Conservation (phyloP, 345 rosid genomes). For the Lepidium didymum region DNA sequence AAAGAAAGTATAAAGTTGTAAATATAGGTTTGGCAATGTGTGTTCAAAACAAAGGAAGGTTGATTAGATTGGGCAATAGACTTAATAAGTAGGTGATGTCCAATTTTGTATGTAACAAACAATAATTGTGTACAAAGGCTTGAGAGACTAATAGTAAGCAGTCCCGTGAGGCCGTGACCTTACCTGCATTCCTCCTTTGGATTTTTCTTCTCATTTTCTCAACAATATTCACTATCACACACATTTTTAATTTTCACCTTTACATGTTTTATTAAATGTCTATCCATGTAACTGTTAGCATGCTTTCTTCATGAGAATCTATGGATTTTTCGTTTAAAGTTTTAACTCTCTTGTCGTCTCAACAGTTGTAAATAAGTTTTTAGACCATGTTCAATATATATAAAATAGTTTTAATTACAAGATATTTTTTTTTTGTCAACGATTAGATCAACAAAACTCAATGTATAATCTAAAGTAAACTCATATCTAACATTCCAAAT, state of each 20-base stretch:
- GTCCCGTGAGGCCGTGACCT: not conserved
- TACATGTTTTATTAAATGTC: not conserved
- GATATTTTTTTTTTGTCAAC: too few species aligned
- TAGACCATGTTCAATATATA: too few species aligned
- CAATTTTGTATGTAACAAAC: not conserved
- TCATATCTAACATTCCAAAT: too few species aligned
- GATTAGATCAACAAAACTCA: too few species aligned
- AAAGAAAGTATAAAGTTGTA: not conserved
- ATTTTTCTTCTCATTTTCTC: not conserved
- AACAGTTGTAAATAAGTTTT: too few species aligned
- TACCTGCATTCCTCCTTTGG: slow-evolving; percentile 3
- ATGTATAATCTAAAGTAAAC: too few species aligned
- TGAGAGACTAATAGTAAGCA: not conserved
- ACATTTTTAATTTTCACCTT: not conserved
- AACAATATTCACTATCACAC: not conserved
- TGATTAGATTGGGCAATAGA: not conserved
- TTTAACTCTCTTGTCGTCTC: not conserved
- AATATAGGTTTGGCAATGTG: not conserved
- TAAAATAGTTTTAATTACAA: too few species aligned
- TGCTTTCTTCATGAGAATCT: not conserved
- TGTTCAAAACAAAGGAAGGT: not conserved
- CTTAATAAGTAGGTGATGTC: not conserved
- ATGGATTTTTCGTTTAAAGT: not conserved
- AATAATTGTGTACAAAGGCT: not conserved
- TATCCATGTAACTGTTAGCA: not conserved